These are phyloP conservation scores for Carex myosuroides DNA, from an alignment of 176 grass and related monocot species.

Conservation along the genomic window DNA sequence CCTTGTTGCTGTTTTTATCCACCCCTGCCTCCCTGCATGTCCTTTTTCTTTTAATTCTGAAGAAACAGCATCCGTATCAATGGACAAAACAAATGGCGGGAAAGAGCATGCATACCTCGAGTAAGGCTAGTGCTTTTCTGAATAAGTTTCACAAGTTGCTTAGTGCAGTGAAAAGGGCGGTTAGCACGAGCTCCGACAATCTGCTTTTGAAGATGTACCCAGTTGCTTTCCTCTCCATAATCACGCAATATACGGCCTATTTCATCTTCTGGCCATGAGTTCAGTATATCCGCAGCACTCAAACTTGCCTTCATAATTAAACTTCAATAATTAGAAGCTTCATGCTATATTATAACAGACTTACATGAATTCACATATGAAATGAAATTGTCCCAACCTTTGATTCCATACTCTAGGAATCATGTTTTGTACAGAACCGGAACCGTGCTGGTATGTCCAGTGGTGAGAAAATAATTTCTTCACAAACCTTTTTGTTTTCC, in stretches of 20 bases:
- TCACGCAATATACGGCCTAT: constrained; percentile 75
- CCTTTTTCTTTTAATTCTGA: constrained; percentile 7
- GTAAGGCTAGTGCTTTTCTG: constrained; percentile 42
- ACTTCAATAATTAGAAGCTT: background rate
- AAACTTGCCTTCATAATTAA: constrained; percentile 55
- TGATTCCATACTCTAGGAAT: background rate
- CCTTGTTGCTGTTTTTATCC: constrained; percentile 91
- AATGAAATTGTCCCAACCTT: background rate
- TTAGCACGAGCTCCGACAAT: constrained; percentile 46
- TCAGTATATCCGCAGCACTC: constrained; percentile 85
- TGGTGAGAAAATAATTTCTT: background rate
- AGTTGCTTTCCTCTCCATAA: constrained; percentile 91
- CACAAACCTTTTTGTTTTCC: background rate
- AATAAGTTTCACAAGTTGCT: constrained; percentile 63
- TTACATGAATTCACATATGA: background rate
- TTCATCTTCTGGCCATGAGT: constrained; percentile 82
- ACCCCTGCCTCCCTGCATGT: constrained; percentile 79
- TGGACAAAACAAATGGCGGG: background rate
- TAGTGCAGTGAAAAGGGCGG: constrained; percentile 49
- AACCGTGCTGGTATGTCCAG: background rate
- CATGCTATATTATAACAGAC: background rate
- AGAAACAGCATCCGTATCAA: background rate
- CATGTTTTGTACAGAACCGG: background rate
- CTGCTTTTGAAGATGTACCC: constrained; percentile 64
- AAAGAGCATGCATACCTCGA: constrained; percentile 37